Evolutionary conservation across 345 rosid genomes (phyloP), one percentile per base, ranked within the genome.

Genomic region (Salix udensis): DNA sequence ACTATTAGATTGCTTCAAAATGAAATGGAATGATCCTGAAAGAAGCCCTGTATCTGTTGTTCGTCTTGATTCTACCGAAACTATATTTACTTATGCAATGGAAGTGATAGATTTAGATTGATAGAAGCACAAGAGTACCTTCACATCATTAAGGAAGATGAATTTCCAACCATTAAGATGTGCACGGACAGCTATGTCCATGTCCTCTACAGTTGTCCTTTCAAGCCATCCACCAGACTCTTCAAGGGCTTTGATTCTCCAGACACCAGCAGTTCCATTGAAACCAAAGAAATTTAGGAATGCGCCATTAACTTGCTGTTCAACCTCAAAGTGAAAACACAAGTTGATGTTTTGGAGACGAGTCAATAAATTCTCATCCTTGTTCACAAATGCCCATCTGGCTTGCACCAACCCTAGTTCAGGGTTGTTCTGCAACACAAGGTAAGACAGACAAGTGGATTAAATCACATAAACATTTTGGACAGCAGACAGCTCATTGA

Each of bases 181-280:
- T 0, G 97, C 97, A 1, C 97, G 91, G 36, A 92, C 93, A 62
- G 97, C 97, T 68, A 92, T 92, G 83, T 92, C 97, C 97, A 92
- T 92, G 80, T 92, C 97, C 85, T 92, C 94, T 0, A 90, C 94
- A 28, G 97, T 92, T 26, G 97, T 92, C 67, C 97, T 85, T 80
- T 92, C 97, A 75, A 92, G 97, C 97, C 97, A 92, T 11, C 97
- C 97, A 70, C 97, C 97, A 44, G 94, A 90, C 48, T 90, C 94
- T 81, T 92, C 94, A 21, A 92, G 93, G 75, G 97, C 89, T 83
- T 89, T 92, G 39, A 89, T 92, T 81, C 95, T 89, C 97, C 97
- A 92, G 46, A 92, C 91, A 68, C 93, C 95, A 81, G 95, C 95
- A 80, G 97, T 92, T 79, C 97, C 97, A 84, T 92, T 92, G 70